phyloP scores from a whole-genome alignment of 1,284 basidiomycete genomes.

The Sphagnurus paluster region DNA sequence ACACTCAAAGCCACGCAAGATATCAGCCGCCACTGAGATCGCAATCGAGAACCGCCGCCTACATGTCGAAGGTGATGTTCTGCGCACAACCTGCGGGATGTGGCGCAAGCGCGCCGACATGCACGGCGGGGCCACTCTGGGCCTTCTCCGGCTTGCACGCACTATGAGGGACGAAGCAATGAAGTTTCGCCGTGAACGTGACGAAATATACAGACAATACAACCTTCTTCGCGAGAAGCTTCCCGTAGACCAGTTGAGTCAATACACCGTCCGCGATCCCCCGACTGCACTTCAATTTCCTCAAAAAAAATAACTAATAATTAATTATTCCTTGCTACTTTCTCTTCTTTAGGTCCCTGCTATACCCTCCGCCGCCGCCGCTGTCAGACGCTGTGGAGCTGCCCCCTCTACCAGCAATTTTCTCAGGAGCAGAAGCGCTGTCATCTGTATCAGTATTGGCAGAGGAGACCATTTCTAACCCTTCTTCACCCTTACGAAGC shows the following conservation, averaged over 20 bases:
- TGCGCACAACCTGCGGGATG: slow-evolving; percentile 46
- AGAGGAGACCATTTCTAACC: no score
- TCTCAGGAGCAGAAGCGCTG: slow-evolving; percentile 2
- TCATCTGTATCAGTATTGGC: no score
- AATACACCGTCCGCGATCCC: no score
- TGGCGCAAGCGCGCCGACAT: slow-evolving; percentile 60
- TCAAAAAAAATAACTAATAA: background rate
- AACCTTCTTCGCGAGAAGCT: slow-evolving; percentile 30
- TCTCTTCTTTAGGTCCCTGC: background rate
- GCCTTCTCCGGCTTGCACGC: slow-evolving; percentile 50
- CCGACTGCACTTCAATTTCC: background rate
- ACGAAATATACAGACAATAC: slow-evolving; percentile 39
- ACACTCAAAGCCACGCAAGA: slow-evolving; percentile 21
- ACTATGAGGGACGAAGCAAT: slow-evolving; percentile 49
- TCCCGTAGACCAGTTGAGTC: slow-evolving; percentile 13
- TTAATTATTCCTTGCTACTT: slow-evolving; percentile 7
- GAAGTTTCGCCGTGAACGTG: slow-evolving; percentile 43
- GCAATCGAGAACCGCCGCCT: slow-evolving; percentile 45
- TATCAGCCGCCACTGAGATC: slow-evolving; percentile 23
- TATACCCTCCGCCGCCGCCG: slow-evolving; percentile 1
- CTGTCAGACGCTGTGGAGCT: slow-evolving; percentile 6
- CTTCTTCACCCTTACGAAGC: no score
- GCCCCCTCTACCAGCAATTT: slow-evolving; percentile 4
- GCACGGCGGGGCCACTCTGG: slow-evolving; percentile 54
- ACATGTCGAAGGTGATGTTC: slow-evolving; percentile 48